Evolutionary conservation across 345 rosid species (phyloP).

Genomic region (Citrus reticulata): DNA sequence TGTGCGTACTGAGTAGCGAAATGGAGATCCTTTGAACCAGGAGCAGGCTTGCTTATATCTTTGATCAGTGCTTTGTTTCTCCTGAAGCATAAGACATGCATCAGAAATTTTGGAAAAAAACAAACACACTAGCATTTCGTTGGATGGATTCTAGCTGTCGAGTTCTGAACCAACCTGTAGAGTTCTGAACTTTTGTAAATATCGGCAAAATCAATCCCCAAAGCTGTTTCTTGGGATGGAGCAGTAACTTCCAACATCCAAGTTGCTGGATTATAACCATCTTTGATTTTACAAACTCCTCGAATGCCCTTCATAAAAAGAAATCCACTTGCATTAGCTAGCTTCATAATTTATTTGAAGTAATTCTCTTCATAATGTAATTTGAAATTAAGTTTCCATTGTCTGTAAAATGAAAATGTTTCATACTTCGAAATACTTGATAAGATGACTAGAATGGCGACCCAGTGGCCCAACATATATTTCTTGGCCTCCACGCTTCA

Average conservation of each 20-base stretch:
- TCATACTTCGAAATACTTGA: conserved; percentile 45
- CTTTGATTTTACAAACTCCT: conserved; percentile 34
- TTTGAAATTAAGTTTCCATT: neutral
- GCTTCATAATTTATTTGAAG: neutral
- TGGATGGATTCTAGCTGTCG: too few species aligned
- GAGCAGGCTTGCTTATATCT: conserved; percentile 33
- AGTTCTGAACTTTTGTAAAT: conserved; percentile 38
- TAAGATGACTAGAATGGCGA: conserved; percentile 28
- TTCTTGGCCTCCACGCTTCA: conserved; percentile 48
- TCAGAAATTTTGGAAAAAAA: neutral
- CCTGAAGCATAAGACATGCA: conserved; percentile 14
- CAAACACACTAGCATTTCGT: neutral
- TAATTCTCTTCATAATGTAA: neutral
- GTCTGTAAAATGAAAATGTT: neutral
- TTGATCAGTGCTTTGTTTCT: conserved; percentile 35
- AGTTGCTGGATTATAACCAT: conserved; percentile 53
- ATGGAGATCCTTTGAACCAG: conserved; percentile 32
- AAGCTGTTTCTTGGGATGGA: conserved; percentile 29
- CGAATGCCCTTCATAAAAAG: conserved; percentile 22
- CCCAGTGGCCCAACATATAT: conserved; percentile 49
- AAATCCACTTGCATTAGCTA: neutral
- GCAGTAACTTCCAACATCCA: conserved; percentile 53
- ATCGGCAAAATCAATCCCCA: conserved; percentile 40
- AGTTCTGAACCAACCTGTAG: conserved; percentile 25
- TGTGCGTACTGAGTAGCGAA: conserved; percentile 30